Base-by-base conservation (phyloP, 768 basidiomycete species). In the Favolaschia claudopus region DNA sequence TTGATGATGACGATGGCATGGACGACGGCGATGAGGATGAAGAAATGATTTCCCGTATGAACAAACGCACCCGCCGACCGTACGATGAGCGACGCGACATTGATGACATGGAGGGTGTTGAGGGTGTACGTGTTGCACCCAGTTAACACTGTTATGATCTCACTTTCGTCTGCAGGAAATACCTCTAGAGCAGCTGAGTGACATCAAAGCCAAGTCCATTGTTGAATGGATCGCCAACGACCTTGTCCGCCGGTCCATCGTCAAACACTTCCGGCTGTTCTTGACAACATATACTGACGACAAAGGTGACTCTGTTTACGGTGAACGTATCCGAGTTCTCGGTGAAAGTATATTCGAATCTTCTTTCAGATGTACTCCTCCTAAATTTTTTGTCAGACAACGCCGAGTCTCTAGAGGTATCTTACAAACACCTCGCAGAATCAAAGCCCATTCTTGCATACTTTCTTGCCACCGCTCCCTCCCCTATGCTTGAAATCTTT, bases 151-250 rank as follows among this genome's bases (percentile, higher is more conserved):
- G 40, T 25, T 13, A 44, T n/a, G 13, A 32, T 32, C 67, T 73
- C 47, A 74, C 31, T 39, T 60, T 39, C 22, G 22, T 45, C 31
- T 43, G 14, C 69, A 97, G 93, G 95, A 98, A 74, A 83, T 99
- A 51, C 95, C 97, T 1, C 74, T 97, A 38, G 96, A 99, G 71
- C 94, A 99, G 77, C 81, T 99, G 10, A 93, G 93, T 59, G 97
- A 99, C 70, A 95, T 99, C 79, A 98, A 99, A 71, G 94, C 96
- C 34, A 94, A 96, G 70, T 95, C 93, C 13, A 95, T 99, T 55
- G 91, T 92, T 22, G 97, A 99, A 74, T 99, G 97, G 97, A 96
- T 99, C 67, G 90, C 93, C 17, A 89, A 90, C 55, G 94, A 96
- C 56, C 87, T 92, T 37, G 96, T 99, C 64, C 87, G 91, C 65